Evolutionary conservation across 2,329 filamentous ascomycete species (phyloP).

Genomic region (Trichophyton simii): DNA sequence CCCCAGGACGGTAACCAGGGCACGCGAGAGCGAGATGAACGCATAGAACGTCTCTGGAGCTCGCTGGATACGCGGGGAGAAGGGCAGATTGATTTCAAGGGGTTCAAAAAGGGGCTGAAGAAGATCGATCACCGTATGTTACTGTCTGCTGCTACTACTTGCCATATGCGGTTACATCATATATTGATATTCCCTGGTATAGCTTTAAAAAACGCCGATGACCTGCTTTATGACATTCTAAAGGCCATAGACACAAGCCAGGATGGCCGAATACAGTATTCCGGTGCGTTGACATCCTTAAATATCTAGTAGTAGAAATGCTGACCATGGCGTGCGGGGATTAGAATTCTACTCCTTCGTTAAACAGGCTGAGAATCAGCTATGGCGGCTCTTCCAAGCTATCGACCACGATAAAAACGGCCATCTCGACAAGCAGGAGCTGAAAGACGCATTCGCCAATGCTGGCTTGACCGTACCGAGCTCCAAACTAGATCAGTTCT

Average conservation of each 20-base stretch:
- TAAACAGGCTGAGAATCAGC: constrained; percentile 70
- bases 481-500: constrained; percentile 70
- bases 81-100: constrained; percentile 72
- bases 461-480: constrained; percentile 69
- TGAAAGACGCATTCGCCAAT: constrained; percentile 62
- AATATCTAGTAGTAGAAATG: background rate
- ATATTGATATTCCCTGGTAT: constrained; percentile 8
- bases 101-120: constrained; percentile 68
- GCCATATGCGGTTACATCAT: background rate
- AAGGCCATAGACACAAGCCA: constrained; percentile 71
- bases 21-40: constrained; percentile 63
- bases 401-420: constrained; percentile 83
- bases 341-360: constrained; percentile 84
- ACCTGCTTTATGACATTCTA: constrained; percentile 69
- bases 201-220: constrained; percentile 84
- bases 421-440: constrained; percentile 72
- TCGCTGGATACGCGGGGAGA: constrained; percentile 64
- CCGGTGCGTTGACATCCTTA: constrained; percentile 46
- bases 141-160: constrained; percentile 1
- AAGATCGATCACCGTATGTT: constrained; percentile 82
- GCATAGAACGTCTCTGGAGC: constrained; percentile 73
- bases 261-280: constrained; percentile 82
- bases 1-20: constrained; percentile 47
- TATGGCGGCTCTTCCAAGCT: constrained; percentile 66
- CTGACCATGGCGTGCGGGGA: background rate